Base-by-base conservation (phyloP, 208 protist genomes). In the Acanthamoeba healyi region DNA sequence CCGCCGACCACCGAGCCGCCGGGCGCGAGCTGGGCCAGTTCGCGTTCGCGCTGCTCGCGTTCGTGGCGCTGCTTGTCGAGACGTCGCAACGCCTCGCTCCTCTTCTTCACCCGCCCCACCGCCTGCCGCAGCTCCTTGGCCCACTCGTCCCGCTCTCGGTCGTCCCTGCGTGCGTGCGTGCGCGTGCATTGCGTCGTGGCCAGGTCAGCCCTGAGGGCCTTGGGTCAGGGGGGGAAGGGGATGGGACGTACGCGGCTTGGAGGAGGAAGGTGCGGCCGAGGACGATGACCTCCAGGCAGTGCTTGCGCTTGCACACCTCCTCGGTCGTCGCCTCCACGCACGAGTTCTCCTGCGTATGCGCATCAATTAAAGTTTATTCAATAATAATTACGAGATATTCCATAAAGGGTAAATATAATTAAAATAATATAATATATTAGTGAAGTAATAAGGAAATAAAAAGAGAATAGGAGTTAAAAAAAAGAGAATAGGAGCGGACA, bases 201-300 rank as follows among this genome's bases (percentile, higher is more conserved):
- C 12, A 42, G 7, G 10, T 5, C 26, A 44, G 12, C 32, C 6
- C 1, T 1, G 15, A 26, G 10, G 17, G 10, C 0, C 6, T 14
- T 26, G 26, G 1, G 1, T 19, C 12, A 34, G n/a, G n/a, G n/a
- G n/a, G n/a, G n/a, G n/a, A n/a, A n/a, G n/a, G n/a, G n/a, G n/a
- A n/a, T n/a, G n/a, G n/a, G n/a, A 74, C 74, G 74, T 54, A 84
- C 74, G 74, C 36, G 34, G 74, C 74, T n/a, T 84, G 74, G 74
- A 84, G 29, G 74, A 84, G 15, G 42, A 84, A 84, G 40, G 74
- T 84, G 42, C 74, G 74, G 24, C 74, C 74, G 42, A 84, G 74
- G 40, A 84, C 74, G 12, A 84, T n/a, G 9, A 84, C 42, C 54
- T 84, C 74, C 12, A 84, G 29, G 74, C 74, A 84, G 74, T 56